A percentile compares a stretch with the other conserved stretches of the same genome.
phyloP scores from a whole-genome alignment of 495 filamentous ascomycete genomes.

The Penicillium pancosmium region DNA sequence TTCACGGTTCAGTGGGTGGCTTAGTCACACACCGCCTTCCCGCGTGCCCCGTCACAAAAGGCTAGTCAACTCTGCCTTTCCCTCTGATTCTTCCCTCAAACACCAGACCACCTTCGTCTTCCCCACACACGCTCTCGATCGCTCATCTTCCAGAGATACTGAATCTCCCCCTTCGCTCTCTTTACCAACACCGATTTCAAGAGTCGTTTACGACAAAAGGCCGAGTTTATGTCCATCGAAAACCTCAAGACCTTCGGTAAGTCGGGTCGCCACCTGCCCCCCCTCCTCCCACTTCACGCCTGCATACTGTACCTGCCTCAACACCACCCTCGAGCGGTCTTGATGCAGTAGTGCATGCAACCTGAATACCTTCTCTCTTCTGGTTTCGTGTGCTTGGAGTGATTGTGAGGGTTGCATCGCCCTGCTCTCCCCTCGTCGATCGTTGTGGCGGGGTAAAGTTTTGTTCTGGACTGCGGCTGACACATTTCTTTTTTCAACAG shows the following conservation, averaged over 20 bases:
- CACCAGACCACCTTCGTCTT: constrained; percentile 24
- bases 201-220: constrained; percentile 47
- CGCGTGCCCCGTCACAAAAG: constrained; percentile 44
- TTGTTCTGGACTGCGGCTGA: constrained; percentile 39
- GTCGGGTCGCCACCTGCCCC: constrained; percentile 46
- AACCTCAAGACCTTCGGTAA: constrained; percentile 99
- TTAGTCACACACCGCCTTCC: constrained; percentile 46
- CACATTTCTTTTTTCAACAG: constrained; percentile 51
- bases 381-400: background rate
- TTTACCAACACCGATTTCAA: constrained; percentile 47
- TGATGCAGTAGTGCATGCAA: background rate
- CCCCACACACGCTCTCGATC: constrained; percentile 30
- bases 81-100: constrained; percentile 31
- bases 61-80: constrained; percentile 35
- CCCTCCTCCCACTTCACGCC: constrained; percentile 16
- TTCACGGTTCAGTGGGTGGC: constrained; percentile 9
- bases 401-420: background rate
- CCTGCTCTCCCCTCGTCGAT: constrained; percentile 9
- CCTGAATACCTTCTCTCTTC: background rate
- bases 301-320: constrained; percentile 16
- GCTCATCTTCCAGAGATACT: constrained; percentile 38
- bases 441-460: constrained; percentile 41
- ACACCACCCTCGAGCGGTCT: background rate
- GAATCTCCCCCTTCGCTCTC: constrained; percentile 38
- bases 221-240: constrained; percentile 99